phyloP scores from a whole-genome alignment of 176 grass and related monocot genomes.

The Triticum urartu region DNA sequence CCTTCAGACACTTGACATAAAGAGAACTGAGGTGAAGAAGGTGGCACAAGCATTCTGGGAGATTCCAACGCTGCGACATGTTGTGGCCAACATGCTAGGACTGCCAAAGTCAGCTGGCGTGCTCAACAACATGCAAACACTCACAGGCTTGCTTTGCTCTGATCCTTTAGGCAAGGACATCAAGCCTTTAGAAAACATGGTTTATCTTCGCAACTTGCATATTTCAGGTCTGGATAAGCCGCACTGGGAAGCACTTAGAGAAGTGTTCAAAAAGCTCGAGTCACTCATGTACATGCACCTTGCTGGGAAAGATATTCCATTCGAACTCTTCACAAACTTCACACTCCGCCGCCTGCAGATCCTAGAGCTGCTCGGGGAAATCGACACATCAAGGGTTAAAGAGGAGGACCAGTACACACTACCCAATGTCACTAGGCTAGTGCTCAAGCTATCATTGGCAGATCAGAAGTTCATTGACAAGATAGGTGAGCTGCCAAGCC shows the following conservation, averaged over 20 bases:
- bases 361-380: background rate
- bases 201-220: slow-evolving; percentile 19
- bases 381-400: background rate
- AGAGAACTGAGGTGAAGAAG: background rate
- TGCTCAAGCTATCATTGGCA: background rate
- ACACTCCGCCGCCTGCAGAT: slow-evolving; percentile 20
- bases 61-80: slow-evolving; percentile 30
- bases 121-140: slow-evolving; percentile 38
- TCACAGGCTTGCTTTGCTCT: slow-evolving; percentile 16
- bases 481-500: slow-evolving; percentile 40
- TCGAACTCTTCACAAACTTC: slow-evolving; percentile 22
- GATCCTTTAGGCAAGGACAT: background rate
- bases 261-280: slow-evolving; percentile 29
- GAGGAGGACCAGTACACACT: background rate
- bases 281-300: slow-evolving; percentile 28
- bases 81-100: slow-evolving; percentile 10
- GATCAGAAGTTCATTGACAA: slow-evolving; percentile 23
- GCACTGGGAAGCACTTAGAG: background rate
- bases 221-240: background rate
- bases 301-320: background rate
- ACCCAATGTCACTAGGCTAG: slow-evolving; percentile 34
- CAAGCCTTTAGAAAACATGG: slow-evolving; percentile 20
- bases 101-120: background rate
- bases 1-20: slow-evolving; percentile 49
- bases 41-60: slow-evolving; percentile 27